Evolutionary conservation across 768 basidiomycete species (phyloP).

Genomic region (Epithele typhae): DNA sequence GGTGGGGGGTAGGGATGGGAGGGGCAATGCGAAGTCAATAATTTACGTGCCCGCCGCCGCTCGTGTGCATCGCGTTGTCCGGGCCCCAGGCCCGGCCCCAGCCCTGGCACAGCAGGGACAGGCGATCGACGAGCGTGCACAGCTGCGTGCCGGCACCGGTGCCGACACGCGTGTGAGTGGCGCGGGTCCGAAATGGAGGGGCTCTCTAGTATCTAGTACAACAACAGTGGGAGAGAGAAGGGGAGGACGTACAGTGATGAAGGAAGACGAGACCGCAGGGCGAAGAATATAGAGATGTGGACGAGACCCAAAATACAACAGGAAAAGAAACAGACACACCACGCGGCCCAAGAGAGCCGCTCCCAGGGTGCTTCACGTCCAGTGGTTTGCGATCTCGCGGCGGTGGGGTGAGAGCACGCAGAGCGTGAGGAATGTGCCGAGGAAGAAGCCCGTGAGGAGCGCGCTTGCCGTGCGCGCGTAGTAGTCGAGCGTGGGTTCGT

Average conservation of each 20-base stretch:
- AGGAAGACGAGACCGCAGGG: neutral
- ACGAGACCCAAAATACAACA: too few species aligned
- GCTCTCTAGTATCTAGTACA: too few species aligned
- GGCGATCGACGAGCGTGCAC: too few species aligned
- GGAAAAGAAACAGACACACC: too few species aligned
- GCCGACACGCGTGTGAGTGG: too few species aligned
- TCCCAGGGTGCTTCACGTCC: constrained; percentile 13
- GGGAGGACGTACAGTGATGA: too few species aligned
- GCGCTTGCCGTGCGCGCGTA: constrained; percentile 37
- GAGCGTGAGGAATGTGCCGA: constrained; percentile 53
- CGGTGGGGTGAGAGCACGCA: constrained; percentile 45
- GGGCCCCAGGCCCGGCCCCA: too few species aligned
- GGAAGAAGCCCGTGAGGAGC: constrained; percentile 53
- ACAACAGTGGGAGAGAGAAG: neutral
- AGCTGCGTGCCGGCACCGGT: too few species aligned
- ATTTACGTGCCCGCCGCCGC: constrained; percentile 4
- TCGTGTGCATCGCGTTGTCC: neutral
- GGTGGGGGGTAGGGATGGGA: too few species aligned
- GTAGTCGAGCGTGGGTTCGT: constrained; percentile 14
- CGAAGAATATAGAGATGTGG: too few species aligned
- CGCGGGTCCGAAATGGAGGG: neutral
- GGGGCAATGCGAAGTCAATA: constrained; percentile 6
- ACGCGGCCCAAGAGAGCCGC: neutral
- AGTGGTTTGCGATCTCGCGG: constrained; percentile 35
- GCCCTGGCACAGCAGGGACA: too few species aligned